These are phyloP conservation scores for Hymenoscyphus fructigenus DNA, from an alignment of 2,329 filamentous ascomycete species.

Conservation along the genomic window DNA sequence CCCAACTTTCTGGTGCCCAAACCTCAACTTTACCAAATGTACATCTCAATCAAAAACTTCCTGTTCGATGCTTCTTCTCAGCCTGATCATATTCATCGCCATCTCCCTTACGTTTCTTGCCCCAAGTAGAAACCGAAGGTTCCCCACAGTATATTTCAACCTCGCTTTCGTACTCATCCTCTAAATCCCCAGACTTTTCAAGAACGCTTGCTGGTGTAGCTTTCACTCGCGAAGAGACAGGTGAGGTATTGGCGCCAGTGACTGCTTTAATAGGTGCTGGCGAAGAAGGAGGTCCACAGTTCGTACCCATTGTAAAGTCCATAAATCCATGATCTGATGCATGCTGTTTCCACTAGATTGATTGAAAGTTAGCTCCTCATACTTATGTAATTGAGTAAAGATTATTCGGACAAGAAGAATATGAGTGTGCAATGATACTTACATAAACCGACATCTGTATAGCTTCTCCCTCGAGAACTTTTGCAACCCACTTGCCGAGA, in stretches of 20 bases:
- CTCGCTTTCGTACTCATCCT: not conserved
- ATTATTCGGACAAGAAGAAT: too few relatives aligned
- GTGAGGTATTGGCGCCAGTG: not conserved
- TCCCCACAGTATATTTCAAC: not conserved
- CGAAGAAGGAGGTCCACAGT: not conserved
- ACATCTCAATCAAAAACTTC: not conserved
- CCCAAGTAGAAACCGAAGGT: not conserved
- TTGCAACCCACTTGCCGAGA: conserved; percentile 1
- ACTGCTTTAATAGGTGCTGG: too few relatives aligned
- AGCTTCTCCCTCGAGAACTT: conserved; percentile 4
- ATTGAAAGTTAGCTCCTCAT: not conserved
- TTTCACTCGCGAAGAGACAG: not conserved
- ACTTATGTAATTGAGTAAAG: too few relatives aligned
- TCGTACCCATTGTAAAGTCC: not conserved
- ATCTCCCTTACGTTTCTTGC: not conserved
- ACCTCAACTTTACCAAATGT: not conserved
- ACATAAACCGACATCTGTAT: conserved; percentile 8
- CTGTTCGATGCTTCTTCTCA: not conserved
- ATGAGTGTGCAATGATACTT: not conserved
- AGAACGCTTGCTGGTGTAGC: not conserved
- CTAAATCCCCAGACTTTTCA: not conserved
- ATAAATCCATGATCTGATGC: not conserved
- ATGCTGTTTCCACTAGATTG: not conserved
- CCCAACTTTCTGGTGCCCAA: not conserved
- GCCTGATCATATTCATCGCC: not conserved